A percentile compares a stretch with the other conserved stretches of the same genome.
Evolutionary conservation across 1,139 yeast genomes (phyloP).

Genomic region (Blastobotrys raffinosifermentans): DNA sequence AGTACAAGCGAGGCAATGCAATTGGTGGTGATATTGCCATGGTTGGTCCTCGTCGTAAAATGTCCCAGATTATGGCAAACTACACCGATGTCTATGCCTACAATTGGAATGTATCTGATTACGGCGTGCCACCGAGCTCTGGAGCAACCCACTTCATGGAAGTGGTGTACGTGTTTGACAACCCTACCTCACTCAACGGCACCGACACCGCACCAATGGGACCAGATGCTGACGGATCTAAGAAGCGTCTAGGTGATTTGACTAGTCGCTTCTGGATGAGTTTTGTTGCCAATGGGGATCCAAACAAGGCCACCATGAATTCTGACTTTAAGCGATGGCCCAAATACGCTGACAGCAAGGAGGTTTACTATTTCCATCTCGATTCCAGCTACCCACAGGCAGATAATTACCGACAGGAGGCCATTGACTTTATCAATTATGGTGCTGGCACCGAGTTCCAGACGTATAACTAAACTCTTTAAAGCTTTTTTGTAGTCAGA

Average conservation of each 20-base stretch:
- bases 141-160: slow-evolving; percentile 22
- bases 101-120: slow-evolving; percentile 19
- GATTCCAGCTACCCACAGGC: background rate
- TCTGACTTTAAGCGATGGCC: slow-evolving; percentile 2
- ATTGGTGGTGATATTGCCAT: slow-evolving; percentile 17
- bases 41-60: slow-evolving; percentile 15
- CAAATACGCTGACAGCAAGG: slow-evolving; percentile 1
- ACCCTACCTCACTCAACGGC: slow-evolving; percentile 6
- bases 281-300: slow-evolving; percentile 13
- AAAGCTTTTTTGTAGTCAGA: too few species aligned
- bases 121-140: slow-evolving; percentile 2
- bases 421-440: slow-evolving; percentile 6
- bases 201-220: slow-evolving; percentile 6
- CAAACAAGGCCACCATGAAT: slow-evolving; percentile 9
- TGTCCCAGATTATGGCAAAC: slow-evolving; percentile 7
- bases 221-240: slow-evolving; percentile 7
- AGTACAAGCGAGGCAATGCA: slow-evolving; percentile 12
- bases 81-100: slow-evolving; percentile 15
- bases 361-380: background rate
- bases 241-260: slow-evolving; percentile 4
- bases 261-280: slow-evolving; percentile 10
- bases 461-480: too few species aligned
- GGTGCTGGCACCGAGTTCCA: background rate
- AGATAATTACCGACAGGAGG: slow-evolving; percentile 3
- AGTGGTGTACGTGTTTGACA: slow-evolving; percentile 25